These are phyloP conservation scores for Geotrichum australiense DNA, from an alignment of 1,139 yeast species.

Conservation along the genomic window DNA sequence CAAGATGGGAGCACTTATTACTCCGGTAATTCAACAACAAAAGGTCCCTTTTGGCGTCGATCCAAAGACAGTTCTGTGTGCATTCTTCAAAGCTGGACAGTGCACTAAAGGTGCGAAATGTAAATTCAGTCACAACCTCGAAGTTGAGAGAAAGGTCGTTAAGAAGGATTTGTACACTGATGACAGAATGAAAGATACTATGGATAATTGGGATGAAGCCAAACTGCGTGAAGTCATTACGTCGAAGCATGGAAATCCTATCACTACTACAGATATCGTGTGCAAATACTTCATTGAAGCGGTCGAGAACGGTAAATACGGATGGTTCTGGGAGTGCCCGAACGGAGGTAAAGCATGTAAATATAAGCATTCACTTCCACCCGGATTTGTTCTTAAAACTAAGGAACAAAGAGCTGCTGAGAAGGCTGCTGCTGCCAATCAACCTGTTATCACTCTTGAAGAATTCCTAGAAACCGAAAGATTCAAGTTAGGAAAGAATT, in stretches of 20 bases:
- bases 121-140: constrained; percentile 88
- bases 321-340: constrained; percentile 99
- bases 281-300: constrained; percentile 95
- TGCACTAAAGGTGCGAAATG: constrained; percentile 90
- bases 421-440: constrained; percentile 73
- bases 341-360: constrained; percentile 90
- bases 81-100: constrained; percentile 78
- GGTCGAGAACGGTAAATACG: constrained; percentile 94
- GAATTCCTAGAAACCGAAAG: constrained; percentile 95
- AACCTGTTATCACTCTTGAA: constrained; percentile 88
- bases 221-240: constrained; percentile 78
- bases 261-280: constrained; percentile 90
- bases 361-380: constrained; percentile 94
- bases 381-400: constrained; percentile 93
- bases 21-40: constrained; percentile 59
- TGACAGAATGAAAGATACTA: constrained; percentile 78
- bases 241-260: constrained; percentile 91
- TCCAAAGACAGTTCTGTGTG: constrained; percentile 90
- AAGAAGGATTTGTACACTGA: constrained; percentile 93
- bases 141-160: constrained; percentile 77
- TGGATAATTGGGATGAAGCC: constrained; percentile 97
- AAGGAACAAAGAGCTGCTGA: constrained; percentile 92
- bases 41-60: constrained; percentile 97
- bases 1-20: constrained; percentile 75
- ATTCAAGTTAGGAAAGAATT: constrained; percentile 65